A percentile compares a stretch with the other conserved stretches of the same genome.
Conservation (phyloP, 441 rosid species). For the Manihot esculenta region DNA sequence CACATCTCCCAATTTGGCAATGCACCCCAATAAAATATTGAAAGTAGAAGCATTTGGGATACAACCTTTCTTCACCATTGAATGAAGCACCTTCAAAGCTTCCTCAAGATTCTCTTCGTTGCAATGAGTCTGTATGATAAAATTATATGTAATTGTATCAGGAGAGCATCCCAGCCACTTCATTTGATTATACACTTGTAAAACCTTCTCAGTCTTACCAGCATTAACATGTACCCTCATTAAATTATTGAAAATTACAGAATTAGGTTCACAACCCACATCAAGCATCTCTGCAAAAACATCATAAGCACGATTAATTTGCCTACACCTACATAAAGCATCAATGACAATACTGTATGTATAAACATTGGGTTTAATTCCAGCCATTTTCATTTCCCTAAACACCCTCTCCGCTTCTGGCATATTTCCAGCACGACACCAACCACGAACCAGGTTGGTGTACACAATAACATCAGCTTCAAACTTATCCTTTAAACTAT, state of each 20-base stretch:
- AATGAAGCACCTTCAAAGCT: slow-evolving; percentile 62
- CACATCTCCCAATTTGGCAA: slow-evolving; percentile 69
- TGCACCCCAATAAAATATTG: slow-evolving; percentile 63
- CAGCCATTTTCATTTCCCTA: slow-evolving; percentile 74
- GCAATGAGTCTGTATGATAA: slow-evolving; percentile 70
- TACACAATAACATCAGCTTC: slow-evolving; percentile 75
- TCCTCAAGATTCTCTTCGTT: slow-evolving; percentile 64
- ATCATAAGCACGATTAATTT: slow-evolving; percentile 77
- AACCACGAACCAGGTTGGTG: slow-evolving; percentile 76
- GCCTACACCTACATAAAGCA: slow-evolving; percentile 78
- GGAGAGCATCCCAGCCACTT: slow-evolving; percentile 64
- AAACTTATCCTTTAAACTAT: slow-evolving; percentile 54
- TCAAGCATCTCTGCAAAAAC: slow-evolving; percentile 87
- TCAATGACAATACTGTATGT: slow-evolving; percentile 85
- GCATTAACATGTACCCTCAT: slow-evolving; percentile 91
- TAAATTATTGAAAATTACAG: slow-evolving; percentile 73
- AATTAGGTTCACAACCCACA: slow-evolving; percentile 62
- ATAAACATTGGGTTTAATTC: slow-evolving; percentile 74
- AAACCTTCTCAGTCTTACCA: slow-evolving; percentile 78
- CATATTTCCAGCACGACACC: slow-evolving; percentile 77
- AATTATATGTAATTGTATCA: slow-evolving; percentile 65
- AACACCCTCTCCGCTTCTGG: slow-evolving; percentile 72
- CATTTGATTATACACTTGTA: slow-evolving; percentile 93
- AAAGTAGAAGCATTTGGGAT: slow-evolving; percentile 68
- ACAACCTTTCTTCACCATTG: slow-evolving; percentile 61